Evolutionary conservation across 768 basidiomycete genomes (phyloP).

Genomic region (Boletus vermiculosoides): DNA sequence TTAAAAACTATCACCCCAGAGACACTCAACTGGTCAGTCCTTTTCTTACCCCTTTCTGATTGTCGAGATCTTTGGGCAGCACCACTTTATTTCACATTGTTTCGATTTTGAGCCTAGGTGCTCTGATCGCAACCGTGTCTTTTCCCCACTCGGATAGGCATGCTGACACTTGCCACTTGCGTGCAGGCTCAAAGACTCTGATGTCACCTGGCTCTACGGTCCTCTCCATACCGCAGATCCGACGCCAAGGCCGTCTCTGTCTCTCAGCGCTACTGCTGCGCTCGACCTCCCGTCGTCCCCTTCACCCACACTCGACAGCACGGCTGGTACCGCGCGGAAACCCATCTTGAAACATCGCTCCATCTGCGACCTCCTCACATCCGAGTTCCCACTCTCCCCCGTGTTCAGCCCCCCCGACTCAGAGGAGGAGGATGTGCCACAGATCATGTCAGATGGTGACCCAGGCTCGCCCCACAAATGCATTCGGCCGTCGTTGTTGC

Average conservation of each 20-base stretch:
- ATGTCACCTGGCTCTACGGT: constrained; percentile 99
- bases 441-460: constrained; percentile 25
- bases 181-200: constrained; percentile 94
- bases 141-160: no score
- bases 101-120: neutral
- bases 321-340: constrained; percentile 47
- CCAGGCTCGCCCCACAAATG: neutral
- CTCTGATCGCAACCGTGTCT: neutral
- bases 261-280: constrained; percentile 36
- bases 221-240: constrained; percentile 93
- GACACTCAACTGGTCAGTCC: constrained; percentile 94
- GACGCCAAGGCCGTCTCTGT: constrained; percentile 45
- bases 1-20: constrained; percentile 94
- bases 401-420: constrained; percentile 60
- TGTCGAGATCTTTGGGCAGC: neutral
- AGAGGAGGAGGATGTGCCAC: constrained; percentile 40
- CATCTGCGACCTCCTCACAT: constrained; percentile 83
- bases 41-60: neutral
- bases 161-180: constrained; percentile 12
- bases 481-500: constrained; percentile 58
- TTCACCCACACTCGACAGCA: constrained; percentile 28
- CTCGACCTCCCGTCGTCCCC: constrained; percentile 35
- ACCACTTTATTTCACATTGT: neutral
- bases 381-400: constrained; percentile 63
- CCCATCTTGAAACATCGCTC: constrained; percentile 96